Conservation (phyloP, 176 grass and related monocot genomes). For the Oryza glaberrima region DNA sequence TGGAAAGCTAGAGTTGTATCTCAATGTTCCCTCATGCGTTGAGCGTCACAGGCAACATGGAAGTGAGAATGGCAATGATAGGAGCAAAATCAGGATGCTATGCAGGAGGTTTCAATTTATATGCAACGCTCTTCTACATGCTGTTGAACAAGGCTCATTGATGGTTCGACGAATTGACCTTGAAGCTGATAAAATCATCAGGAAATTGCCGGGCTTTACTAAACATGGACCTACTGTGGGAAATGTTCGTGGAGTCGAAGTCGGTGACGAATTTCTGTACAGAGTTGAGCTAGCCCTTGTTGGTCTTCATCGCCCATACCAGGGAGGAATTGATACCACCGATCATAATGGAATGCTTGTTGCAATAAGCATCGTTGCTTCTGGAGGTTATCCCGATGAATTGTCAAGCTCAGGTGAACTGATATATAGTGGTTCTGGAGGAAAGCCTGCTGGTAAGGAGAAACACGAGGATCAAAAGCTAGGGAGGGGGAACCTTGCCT, state of each 20-base stretch:
- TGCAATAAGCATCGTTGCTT: constrained; percentile 78
- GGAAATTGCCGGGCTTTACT: constrained; percentile 42
- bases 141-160: constrained; percentile 35
- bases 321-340: constrained; percentile 66
- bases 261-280: constrained; percentile 84
- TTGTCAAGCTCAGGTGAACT: constrained; percentile 67
- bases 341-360: constrained; percentile 40
- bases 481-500: constrained; percentile 62
- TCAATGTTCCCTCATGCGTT: constrained; percentile 27
- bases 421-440: constrained; percentile 81
- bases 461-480: constrained; percentile 69
- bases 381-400: constrained; percentile 74
- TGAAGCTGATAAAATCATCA: constrained; percentile 48
- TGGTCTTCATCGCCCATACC: constrained; percentile 66
- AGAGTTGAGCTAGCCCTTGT: constrained; percentile 69
- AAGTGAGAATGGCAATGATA: constrained; percentile 30
- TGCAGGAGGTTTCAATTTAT: constrained; percentile 54
- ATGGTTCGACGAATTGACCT: constrained; percentile 54
- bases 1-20: constrained; percentile 36
- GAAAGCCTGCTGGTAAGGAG: constrained; percentile 57
- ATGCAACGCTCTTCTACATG: constrained; percentile 55
- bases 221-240: constrained; percentile 54
- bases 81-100: constrained; percentile 48
- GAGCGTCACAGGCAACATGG: constrained; percentile 18
- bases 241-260: constrained; percentile 69